phyloP scores from a whole-genome alignment of 768 basidiomycete species.

The Pulveroboletus sp. region DNA sequence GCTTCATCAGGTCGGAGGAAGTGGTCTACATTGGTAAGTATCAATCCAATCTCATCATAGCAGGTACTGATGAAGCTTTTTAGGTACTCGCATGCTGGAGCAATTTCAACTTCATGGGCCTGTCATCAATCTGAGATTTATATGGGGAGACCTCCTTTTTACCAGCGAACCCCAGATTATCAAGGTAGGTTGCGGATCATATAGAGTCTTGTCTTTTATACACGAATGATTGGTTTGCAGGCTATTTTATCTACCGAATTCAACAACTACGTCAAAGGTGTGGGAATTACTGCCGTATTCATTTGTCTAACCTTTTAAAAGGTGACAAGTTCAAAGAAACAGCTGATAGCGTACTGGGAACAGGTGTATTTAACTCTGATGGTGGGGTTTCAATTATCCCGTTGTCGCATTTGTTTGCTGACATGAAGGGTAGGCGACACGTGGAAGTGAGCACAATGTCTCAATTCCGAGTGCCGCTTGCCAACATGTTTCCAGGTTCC shows the following conservation, averaged over 20 bases:
- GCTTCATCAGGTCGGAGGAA: conserved; percentile 15
- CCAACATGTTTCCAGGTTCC: conserved; percentile 40
- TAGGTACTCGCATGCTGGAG: conserved; percentile 27
- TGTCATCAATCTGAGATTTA: conserved; percentile 40
- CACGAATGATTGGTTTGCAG: conserved; percentile 18
- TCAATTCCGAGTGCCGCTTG: not conserved
- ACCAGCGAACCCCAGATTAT: conserved; percentile 51
- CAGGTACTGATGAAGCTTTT: not conserved
- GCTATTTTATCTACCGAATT: conserved; percentile 44
- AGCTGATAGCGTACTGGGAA: conserved; percentile 40
- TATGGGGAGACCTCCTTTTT: conserved; percentile 49
- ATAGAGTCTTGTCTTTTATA: not conserved
- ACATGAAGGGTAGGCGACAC: conserved; percentile 46
- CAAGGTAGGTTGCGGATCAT: conserved; percentile 24
- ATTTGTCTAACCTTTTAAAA: conserved; percentile 10
- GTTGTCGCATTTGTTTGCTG: not conserved
- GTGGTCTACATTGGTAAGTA: conserved; percentile 37
- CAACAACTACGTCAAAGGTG: conserved; percentile 43
- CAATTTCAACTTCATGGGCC: conserved; percentile 24
- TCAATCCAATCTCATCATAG: not conserved
- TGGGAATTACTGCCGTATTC: not conserved
- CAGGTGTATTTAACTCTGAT: conserved; percentile 57
- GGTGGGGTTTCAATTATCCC: conserved; percentile 25
- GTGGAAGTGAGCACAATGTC: conserved; percentile 54
- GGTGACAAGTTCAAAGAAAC: conserved; percentile 32